Percentiles rank a stretch among this genome's conserved stretches.
Evolutionary conservation across 371 early-diverging fungal genomes (phyloP).

Genomic region (Mucor piriformis): DNA sequence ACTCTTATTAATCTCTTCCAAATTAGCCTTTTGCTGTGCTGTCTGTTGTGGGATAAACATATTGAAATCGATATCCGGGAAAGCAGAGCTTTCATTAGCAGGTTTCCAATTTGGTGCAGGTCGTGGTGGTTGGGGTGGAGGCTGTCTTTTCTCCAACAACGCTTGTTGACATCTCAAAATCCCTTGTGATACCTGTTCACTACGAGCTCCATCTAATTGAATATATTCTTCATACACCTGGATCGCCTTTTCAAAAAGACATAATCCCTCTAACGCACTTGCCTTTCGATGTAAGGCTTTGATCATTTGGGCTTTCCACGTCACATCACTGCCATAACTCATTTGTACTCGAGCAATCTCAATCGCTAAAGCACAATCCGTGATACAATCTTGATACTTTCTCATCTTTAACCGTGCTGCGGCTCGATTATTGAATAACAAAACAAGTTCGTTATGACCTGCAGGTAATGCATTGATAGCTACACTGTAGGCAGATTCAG

Average conservation of each 20-base stretch:
- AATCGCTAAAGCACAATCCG: constrained; percentile 54
- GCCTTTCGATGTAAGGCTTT: constrained; percentile 61
- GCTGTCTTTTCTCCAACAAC: constrained; percentile 10
- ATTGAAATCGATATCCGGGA: constrained; percentile 28
- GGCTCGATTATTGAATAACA: constrained; percentile 89
- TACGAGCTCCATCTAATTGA: constrained; percentile 43
- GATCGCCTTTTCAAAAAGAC: constrained; percentile 77
- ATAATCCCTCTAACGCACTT: constrained; percentile 78
- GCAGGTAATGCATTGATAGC: constrained; percentile 66
- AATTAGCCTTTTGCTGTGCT: constrained; percentile 4
- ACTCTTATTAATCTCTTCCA: constrained; percentile 43
- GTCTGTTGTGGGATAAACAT: constrained; percentile 19
- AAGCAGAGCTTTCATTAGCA: constrained; percentile 4
- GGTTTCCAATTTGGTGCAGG: constrained; percentile 16
- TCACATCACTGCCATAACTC: background rate
- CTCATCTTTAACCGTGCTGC: constrained; percentile 85
- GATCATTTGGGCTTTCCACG: constrained; percentile 6
- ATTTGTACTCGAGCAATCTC: constrained; percentile 15
- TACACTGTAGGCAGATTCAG: constrained; percentile 71
- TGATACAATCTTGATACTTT: constrained; percentile 70
- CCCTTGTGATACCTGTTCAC: constrained; percentile 54
- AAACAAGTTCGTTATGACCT: constrained; percentile 65
- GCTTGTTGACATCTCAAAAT: constrained; percentile 42
- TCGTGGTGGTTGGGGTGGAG: background rate
- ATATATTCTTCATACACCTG: constrained; percentile 70